Evolutionary conservation across 345 rosid genomes (phyloP).

Genomic region (Alliaria petiolata): DNA sequence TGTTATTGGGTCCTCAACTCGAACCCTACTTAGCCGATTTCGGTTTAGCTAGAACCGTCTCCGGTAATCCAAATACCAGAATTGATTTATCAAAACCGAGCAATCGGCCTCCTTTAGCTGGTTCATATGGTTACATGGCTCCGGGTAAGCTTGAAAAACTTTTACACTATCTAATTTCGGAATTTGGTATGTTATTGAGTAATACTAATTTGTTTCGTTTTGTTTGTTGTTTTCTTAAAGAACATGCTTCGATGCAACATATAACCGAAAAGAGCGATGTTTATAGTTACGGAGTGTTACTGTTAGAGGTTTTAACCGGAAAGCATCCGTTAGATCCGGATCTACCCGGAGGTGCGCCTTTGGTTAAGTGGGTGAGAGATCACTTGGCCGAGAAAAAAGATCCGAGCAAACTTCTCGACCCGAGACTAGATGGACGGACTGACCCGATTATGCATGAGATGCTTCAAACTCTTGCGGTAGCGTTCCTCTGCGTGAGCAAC

Average conservation of each 20-base stretch:
- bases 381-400: constrained; percentile 64
- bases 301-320: constrained; percentile 77
- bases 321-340: constrained; percentile 76
- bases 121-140: constrained; percentile 94
- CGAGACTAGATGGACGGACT: constrained; percentile 60
- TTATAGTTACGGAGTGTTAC: constrained; percentile 76
- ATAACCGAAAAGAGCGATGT: constrained; percentile 78
- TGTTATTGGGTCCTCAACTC: constrained; percentile 56
- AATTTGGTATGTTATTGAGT: neutral
- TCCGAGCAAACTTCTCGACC: constrained; percentile 61
- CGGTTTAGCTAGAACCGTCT: constrained; percentile 65
- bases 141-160: constrained; percentile 47
- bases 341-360: constrained; percentile 61
- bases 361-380: constrained; percentile 79
- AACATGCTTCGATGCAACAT: constrained; percentile 62
- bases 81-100: constrained; percentile 41
- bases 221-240: constrained; percentile 32
- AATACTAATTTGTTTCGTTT: no score
- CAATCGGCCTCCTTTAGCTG: constrained; percentile 49
- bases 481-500: constrained; percentile 73
- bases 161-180: neutral
- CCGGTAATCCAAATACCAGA: constrained; percentile 36
- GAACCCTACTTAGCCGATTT: constrained; percentile 87
- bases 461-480: constrained; percentile 79
- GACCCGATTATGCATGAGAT: constrained; percentile 75